Conservation (phyloP, 306 rosid genomes). For the Vigna hirtella region DNA sequence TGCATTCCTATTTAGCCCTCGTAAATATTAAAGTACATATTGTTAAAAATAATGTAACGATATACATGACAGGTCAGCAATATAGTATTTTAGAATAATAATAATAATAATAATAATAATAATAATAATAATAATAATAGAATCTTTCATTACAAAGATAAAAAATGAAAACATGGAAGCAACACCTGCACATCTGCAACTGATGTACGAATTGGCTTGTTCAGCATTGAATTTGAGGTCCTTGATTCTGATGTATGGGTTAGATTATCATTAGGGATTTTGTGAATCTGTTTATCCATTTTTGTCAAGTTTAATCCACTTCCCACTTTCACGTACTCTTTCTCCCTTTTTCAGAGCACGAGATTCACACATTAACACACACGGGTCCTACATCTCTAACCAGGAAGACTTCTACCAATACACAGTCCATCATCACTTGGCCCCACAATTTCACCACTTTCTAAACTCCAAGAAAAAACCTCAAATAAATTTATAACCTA, state of each 20-base stretch:
- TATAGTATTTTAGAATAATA: neutral
- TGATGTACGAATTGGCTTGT: constrained; percentile 77
- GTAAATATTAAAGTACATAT: neutral
- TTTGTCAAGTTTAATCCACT: constrained; percentile 65
- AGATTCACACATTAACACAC: too few relatives aligned
- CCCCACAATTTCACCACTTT: too few relatives aligned
- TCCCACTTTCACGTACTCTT: too few relatives aligned
- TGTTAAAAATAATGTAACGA: neutral
- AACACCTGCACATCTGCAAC: constrained; percentile 75
- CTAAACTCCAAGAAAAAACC: too few relatives aligned
- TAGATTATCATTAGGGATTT: constrained; percentile 62
- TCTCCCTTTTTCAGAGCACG: too few relatives aligned
- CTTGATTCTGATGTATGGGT: constrained; percentile 70
- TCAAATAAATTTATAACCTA: too few relatives aligned
- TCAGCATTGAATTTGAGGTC: constrained; percentile 62
- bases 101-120: too few relatives aligned
- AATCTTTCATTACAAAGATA: constrained; percentile 29
- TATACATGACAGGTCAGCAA: constrained; percentile 21
- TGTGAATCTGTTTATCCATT: constrained; percentile 66
- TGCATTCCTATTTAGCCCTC: constrained; percentile 5
- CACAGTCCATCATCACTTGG: too few relatives aligned
- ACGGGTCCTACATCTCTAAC: too few relatives aligned
- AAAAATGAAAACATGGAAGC: constrained; percentile 19
- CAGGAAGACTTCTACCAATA: too few relatives aligned
- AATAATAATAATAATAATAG: neutral